Conservation (phyloP, 2,329 filamentous ascomycete species). For the Neofusicoccum sp. region DNA sequence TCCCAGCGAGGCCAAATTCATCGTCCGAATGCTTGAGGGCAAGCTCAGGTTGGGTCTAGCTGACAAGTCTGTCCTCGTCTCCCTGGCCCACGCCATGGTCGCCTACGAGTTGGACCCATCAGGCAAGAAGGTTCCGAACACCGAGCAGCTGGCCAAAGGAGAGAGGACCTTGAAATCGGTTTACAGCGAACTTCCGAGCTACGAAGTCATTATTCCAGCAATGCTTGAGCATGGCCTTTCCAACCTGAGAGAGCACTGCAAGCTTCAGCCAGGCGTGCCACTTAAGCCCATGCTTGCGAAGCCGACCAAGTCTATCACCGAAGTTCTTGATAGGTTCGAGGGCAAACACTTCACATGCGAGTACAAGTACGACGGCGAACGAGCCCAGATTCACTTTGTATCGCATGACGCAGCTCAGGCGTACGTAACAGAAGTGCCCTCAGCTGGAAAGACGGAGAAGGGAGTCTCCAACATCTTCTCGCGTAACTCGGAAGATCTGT, state of each 20-base stretch:
- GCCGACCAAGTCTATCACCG: conserved; percentile 95
- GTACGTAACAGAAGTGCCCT: conserved; percentile 57
- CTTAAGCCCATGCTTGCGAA: conserved; percentile 99
- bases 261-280: conserved; percentile 87
- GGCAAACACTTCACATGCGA: conserved; percentile 95
- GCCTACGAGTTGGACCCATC: conserved; percentile 74
- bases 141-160: conserved; percentile 76
- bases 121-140: conserved; percentile 65
- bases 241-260: conserved; percentile 79
- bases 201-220: conserved; percentile 89
- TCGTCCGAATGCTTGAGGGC: conserved; percentile 89
- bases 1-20: conserved; percentile 89
- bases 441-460: conserved; percentile 63
- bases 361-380: conserved; percentile 97
- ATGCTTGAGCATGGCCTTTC: conserved; percentile 84
- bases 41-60: conserved; percentile 90
- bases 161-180: conserved; percentile 86
- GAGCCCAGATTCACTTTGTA: conserved; percentile 98
- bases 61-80: conserved; percentile 87
- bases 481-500: conserved; percentile 92
- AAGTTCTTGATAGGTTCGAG: conserved; percentile 95
- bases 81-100: conserved; percentile 84
- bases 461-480: conserved; percentile 94
- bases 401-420: conserved; percentile 73
- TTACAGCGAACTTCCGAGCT: conserved; percentile 91